phyloP scores from a whole-genome alignment of 2,329 filamentous ascomycete genomes.

The Arthrobotrys iridis region DNA sequence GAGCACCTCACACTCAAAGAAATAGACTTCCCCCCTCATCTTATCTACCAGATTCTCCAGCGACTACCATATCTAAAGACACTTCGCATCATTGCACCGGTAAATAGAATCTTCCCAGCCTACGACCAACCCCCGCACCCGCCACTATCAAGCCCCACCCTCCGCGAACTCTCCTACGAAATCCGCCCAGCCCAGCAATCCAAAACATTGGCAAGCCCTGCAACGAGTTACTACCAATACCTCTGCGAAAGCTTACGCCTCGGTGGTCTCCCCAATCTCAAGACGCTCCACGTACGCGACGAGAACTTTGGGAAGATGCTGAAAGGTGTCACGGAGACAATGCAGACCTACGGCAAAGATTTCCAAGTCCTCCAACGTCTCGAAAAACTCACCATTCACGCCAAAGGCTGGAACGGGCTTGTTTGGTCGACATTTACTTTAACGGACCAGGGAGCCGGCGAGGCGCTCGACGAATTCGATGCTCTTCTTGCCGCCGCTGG shows the following conservation, averaged over 20 bases:
- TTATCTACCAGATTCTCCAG: constrained; percentile 63
- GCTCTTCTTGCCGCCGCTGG: constrained; percentile 52
- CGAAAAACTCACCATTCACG: constrained; percentile 51
- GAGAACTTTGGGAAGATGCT: constrained; percentile 82
- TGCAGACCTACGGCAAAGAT: constrained; percentile 62
- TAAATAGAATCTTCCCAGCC: constrained; percentile 69
- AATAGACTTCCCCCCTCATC: constrained; percentile 67
- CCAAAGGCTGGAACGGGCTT: constrained; percentile 52
- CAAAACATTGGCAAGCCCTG: constrained; percentile 63
- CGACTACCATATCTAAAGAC: constrained; percentile 62
- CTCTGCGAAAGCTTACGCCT: constrained; percentile 82
- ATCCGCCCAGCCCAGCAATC: constrained; percentile 71
- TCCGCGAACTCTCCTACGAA: constrained; percentile 82
- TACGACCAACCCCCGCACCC: constrained; percentile 71
- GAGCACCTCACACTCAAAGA: constrained; percentile 78
- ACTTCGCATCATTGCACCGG: constrained; percentile 68
- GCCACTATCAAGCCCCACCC: constrained; percentile 65
- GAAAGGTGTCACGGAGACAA: constrained; percentile 67
- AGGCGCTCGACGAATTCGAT: constrained; percentile 55
- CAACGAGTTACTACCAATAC: constrained; percentile 80
- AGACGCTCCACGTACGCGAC: constrained; percentile 85
- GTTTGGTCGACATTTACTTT: constrained; percentile 52
- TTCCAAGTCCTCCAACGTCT: constrained; percentile 26
- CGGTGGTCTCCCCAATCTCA: constrained; percentile 77
- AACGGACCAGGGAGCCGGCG: constrained; percentile 45